Evolutionary conservation across 805 yeast species (phyloP), one percentile per base, ranked within the genome.

Genomic region (Torulaspora microellipsoides): DNA sequence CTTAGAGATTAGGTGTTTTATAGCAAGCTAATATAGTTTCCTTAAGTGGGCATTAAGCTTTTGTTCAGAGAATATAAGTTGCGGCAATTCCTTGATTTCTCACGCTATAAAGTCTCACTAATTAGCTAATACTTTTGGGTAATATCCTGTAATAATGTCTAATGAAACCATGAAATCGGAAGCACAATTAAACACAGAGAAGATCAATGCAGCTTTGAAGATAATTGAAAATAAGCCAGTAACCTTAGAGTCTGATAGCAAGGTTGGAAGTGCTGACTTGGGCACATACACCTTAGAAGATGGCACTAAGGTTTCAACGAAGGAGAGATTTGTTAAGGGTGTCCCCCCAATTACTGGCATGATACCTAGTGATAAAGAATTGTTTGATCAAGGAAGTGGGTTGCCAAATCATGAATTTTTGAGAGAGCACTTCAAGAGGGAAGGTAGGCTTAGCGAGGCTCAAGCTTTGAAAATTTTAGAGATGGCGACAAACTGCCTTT

Each of bases 391-490:
- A 32, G 64, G 68, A 3, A 72, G 73, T 42, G 89, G 87, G 1
- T 66, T 78, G 46, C 97, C 97, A 9, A 78, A 88, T 58, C 75
- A 80, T 53, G 78, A 68, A 33, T 85, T 85, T 55, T 65, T 93
- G 43, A 80, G 76, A 51, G 75, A 80, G 20, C 96, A 88, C 66
- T 84, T 90, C 53, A 68, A 73, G 51, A 70, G 74, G 32, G 97
- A 93, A 64, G 98, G 99, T 2, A 73, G 95, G 44, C 68, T 91
- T 32, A 71, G 75, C 11, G 82, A 80, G 43, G 70, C 70, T 9
- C 97, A 91, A 61, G 87, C 86, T 0, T 54, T 81, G 34, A 70
- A 70, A 35, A 90, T 91, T 41, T 60, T 91, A 33, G 60, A 68
- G 14, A 71, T 70, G 64, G 95, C 95, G 8, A 80, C 89, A 0